Conservation (phyloP, 2,329 filamentous ascomycete species). For the Chalaropsis thielavioides region DNA sequence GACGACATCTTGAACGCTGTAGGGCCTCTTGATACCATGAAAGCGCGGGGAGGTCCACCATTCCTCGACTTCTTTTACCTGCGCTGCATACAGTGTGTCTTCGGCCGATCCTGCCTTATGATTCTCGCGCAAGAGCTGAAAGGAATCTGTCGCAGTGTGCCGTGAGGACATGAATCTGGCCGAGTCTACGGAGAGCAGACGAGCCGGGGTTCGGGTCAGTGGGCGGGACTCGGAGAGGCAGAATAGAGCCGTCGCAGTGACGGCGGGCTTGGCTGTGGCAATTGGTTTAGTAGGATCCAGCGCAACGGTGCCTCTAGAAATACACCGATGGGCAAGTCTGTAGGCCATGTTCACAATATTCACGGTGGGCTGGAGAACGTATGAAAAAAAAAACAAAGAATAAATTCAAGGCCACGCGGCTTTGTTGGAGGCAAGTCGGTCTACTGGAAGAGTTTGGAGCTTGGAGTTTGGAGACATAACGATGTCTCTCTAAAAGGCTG, state of each 20-base stretch:
- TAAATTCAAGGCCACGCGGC: neutral
- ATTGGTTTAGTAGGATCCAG: neutral
- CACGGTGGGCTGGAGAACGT: neutral
- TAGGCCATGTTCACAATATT: neutral
- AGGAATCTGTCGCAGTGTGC: slow-evolving; percentile 52
- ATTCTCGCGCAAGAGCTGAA: slow-evolving; percentile 67
- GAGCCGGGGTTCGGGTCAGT: neutral
- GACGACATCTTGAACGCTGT: slow-evolving; percentile 79
- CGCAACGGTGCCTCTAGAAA: neutral
- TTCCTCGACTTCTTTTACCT: slow-evolving; percentile 68
- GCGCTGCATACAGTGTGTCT: slow-evolving; percentile 69
- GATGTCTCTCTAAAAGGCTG: neutral
- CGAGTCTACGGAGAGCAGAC: slow-evolving; percentile 8
- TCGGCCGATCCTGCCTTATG: slow-evolving; percentile 68
- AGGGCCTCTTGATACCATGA: slow-evolving; percentile 80
- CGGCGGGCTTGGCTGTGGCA: neutral
- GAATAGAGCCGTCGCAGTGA: neutral
- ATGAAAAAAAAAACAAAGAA: neutral
- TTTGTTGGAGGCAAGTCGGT: neutral
- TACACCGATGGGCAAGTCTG: neutral
- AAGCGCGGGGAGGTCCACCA: slow-evolving; percentile 86
- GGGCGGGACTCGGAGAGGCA: neutral
- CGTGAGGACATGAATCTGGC: slow-evolving; percentile 15
- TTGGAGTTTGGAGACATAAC: neutral
- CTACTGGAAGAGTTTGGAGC: neutral